A percentile compares a stretch with the other conserved stretches of the same genome.
These are phyloP conservation scores for Globisporangium parvum DNA, from an alignment of 352 stramenopile genomes.

Conservation along the genomic window DNA sequence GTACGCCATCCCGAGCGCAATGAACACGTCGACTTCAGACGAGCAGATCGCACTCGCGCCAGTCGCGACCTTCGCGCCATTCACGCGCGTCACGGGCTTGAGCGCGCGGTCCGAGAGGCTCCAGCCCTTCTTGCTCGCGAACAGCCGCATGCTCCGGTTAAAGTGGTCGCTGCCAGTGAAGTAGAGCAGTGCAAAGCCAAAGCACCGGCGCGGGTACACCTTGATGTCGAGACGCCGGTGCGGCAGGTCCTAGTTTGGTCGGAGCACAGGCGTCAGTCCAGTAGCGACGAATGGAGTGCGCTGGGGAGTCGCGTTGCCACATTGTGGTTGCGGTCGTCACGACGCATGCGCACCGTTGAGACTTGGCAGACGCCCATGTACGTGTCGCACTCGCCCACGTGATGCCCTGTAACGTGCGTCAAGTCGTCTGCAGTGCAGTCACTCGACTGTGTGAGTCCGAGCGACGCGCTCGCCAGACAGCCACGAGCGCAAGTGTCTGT, in stretches of 20 bases:
- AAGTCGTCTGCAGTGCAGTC: slow-evolving; percentile 45
- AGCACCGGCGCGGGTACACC: slow-evolving; percentile 74
- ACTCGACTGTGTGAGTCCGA: not conserved
- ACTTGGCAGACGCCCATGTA: slow-evolving; percentile 87
- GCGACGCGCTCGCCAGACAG: not conserved
- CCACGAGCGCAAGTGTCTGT: not conserved
- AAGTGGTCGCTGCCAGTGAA: slow-evolving; percentile 91
- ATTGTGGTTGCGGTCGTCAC: not conserved
- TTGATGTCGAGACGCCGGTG: slow-evolving; percentile 83
- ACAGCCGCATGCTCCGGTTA: slow-evolving; percentile 83
- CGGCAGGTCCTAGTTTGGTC: slow-evolving; percentile 25
- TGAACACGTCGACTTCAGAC: slow-evolving; percentile 82
- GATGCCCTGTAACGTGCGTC: slow-evolving; percentile 52
- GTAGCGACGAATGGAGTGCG: not conserved
- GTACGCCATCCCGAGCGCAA: slow-evolving; percentile 77
- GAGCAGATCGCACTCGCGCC: slow-evolving; percentile 71
- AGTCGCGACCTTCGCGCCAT: slow-evolving; percentile 51
- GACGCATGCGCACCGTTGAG: slow-evolving; percentile 27
- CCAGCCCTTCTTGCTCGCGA: slow-evolving; percentile 74
- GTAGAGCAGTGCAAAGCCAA: slow-evolving; percentile 84
- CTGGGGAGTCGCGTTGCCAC: no score
- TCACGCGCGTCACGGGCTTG: slow-evolving; percentile 51
- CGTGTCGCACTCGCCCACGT: slow-evolving; percentile 48
- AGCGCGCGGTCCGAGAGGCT: slow-evolving; percentile 64
- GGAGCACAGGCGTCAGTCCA: not conserved